Conservation (phyloP, 148 eudicot genomes). For the Bassia scoparia region DNA sequence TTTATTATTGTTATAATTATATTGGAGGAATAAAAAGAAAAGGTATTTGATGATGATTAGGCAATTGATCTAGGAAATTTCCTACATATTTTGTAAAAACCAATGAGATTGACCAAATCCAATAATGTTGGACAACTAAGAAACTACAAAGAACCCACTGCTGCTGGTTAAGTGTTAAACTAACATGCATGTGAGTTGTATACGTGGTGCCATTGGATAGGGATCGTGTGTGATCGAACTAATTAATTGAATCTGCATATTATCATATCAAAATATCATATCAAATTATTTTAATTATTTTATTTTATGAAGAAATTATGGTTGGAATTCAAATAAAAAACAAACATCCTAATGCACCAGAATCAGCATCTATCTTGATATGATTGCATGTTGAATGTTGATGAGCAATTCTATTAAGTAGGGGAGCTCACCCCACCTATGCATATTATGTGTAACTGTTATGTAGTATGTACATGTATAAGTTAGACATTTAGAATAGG, state of each 20-base stretch:
- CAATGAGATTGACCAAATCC: conserved; percentile 21
- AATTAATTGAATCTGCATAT: background rate
- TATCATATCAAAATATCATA: no score
- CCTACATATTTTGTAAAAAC: background rate
- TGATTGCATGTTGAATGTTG: no score
- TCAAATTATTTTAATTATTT: background rate
- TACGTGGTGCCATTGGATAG: conserved; percentile 23
- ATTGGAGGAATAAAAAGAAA: background rate
- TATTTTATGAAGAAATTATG: background rate
- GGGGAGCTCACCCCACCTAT: no score
- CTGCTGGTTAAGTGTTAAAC: no score
- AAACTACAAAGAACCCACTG: conserved; percentile 26
- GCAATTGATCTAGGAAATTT: conserved; percentile 14
- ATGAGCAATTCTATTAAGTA: no score
- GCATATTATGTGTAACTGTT: no score
- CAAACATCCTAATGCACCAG: no score
- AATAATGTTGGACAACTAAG: conserved; percentile 25
- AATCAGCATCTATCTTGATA: no score
- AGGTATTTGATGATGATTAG: conserved; percentile 4
- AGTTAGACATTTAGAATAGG: no score
- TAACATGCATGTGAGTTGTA: conserved; percentile 30
- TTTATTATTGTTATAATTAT: no score
- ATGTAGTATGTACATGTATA: no score
- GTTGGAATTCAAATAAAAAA: no score
- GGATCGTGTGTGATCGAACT: conserved; percentile 19